Conservation (phyloP, 1,284 basidiomycete genomes). For the Cryptococcus jaspeensis region DNA sequence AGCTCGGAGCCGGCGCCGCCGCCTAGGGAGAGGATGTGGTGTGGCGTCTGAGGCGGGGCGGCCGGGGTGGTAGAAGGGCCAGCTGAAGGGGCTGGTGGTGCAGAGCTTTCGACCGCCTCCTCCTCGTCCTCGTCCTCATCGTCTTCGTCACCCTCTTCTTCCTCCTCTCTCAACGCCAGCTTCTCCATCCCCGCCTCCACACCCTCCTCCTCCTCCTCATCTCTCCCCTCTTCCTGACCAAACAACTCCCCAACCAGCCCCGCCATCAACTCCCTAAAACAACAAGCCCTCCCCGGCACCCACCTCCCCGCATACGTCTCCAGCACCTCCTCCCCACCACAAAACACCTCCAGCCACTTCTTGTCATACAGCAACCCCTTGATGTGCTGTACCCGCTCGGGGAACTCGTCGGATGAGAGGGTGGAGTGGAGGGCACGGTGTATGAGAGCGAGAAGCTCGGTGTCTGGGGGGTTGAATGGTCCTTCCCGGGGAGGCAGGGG, state of each 20-base stretch:
- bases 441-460: conserved; percentile 37
- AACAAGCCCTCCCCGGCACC: conserved; percentile 51
- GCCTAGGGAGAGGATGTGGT: conserved; percentile 46
- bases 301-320: conserved; percentile 52
- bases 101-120: conserved; percentile 5
- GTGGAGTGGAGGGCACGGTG: conserved; percentile 26
- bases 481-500: conserved; percentile 14
- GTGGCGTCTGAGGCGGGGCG: neutral
- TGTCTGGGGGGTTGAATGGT: conserved; percentile 32
- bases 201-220: neutral
- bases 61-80: neutral
- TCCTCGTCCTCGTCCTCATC: conserved; percentile 6
- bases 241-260: conserved; percentile 26
- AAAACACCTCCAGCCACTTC: conserved; percentile 50
- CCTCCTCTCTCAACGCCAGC: conserved; percentile 24
- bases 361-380: conserved; percentile 47
- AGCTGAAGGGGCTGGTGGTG: neutral
- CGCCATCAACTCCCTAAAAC: conserved; percentile 50
- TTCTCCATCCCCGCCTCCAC: conserved; percentile 30
- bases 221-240: neutral
- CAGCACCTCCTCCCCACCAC: conserved; percentile 30
- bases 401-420: conserved; percentile 28
- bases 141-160: conserved; percentile 13
- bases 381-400: conserved; percentile 40
- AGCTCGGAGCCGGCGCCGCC: conserved; percentile 53